Percentiles rank a stretch among this genome's conserved stretches.
These are phyloP conservation scores for Phylloboletellus chloephorus DNA, from an alignment of 1,284 basidiomycete species.

Conservation along the genomic window DNA sequence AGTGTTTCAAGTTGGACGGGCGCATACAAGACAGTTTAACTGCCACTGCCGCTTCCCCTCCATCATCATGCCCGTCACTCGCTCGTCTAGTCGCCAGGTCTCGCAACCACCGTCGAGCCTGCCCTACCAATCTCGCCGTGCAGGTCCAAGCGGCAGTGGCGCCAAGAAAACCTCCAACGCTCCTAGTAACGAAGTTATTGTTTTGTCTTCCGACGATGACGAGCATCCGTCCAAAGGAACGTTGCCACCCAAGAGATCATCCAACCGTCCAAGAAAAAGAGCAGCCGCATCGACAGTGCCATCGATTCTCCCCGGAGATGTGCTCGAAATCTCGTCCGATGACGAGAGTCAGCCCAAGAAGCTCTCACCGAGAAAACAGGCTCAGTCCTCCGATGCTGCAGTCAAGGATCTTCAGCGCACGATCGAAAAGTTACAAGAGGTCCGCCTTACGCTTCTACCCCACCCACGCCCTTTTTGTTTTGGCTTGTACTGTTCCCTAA, in stretches of 20 bases:
- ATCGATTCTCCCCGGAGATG: constrained; percentile 10
- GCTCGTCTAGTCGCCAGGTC: constrained; percentile 21
- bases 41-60: too few relatives aligned
- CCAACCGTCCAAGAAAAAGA: constrained; percentile 21
- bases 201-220: constrained; percentile 55
- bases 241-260: constrained; percentile 31
- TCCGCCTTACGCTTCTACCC: constrained; percentile 9
- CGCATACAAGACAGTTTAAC: too few relatives aligned
- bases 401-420: constrained; percentile 17
- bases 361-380: constrained; percentile 3
- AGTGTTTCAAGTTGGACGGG: too few relatives aligned
- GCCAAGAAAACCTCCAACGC: constrained; percentile 16
- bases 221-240: constrained; percentile 27
- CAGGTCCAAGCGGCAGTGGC: constrained; percentile 5
- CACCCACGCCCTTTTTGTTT: not conserved
- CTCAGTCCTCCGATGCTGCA: constrained; percentile 1
- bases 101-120: constrained; percentile 7
- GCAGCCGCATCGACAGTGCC: not conserved
- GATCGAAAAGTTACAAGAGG: constrained; percentile 21
- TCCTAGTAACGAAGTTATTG: constrained; percentile 41
- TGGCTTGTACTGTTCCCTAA: not conserved
- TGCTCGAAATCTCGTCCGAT: constrained; percentile 30
- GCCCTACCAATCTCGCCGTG: constrained; percentile 9
- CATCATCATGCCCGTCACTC: constrained; percentile 30
- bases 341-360: constrained; percentile 22